Evolutionary conservation across 2,329 filamentous ascomycete species (phyloP).

Genomic region (Colletotrichum musae): DNA sequence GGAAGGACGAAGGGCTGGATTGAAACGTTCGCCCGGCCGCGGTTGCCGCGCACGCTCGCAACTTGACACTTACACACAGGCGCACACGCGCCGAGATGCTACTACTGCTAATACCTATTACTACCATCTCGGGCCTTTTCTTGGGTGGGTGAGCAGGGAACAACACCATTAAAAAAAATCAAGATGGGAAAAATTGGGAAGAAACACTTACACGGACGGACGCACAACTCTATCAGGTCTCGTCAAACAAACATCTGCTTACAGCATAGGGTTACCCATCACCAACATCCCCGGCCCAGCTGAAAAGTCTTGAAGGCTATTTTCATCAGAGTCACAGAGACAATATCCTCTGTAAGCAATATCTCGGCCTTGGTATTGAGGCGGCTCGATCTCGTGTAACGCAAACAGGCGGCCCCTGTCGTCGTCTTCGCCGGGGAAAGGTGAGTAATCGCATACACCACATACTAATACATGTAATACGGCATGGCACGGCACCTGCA

Average conservation of each 20-base stretch:
- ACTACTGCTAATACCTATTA: too few relatives aligned
- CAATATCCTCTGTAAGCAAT: neutral
- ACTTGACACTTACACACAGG: conserved; percentile 16
- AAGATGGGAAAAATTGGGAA: too few relatives aligned
- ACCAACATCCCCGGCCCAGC: neutral
- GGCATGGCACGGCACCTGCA: neutral
- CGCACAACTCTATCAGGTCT: conserved; percentile 15
- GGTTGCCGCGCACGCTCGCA: conserved; percentile 21
- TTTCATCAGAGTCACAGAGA: neutral
- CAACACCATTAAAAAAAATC: too few relatives aligned
- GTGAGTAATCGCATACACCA: neutral
- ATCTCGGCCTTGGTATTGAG: conserved; percentile 16
- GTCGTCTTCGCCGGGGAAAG: neutral
- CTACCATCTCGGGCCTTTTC: conserved; percentile 2
- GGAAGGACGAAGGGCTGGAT: conserved; percentile 18
- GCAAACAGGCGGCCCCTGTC: neutral
- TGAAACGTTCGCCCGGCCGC: conserved; percentile 39
- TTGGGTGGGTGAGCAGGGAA: too few relatives aligned
- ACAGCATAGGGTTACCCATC: too few relatives aligned
- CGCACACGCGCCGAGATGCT: conserved; percentile 10
- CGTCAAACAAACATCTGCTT: neutral
- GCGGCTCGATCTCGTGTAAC: conserved; percentile 2
- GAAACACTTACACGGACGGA: conserved; percentile 20
- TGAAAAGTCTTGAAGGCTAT: conserved; percentile 12
- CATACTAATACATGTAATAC: too few relatives aligned